Percentiles rank a stretch among this genome's conserved stretches.
These are phyloP conservation scores for Abelmoschus esculentus DNA, from an alignment of 345 rosid species.

Conservation along the genomic window DNA sequence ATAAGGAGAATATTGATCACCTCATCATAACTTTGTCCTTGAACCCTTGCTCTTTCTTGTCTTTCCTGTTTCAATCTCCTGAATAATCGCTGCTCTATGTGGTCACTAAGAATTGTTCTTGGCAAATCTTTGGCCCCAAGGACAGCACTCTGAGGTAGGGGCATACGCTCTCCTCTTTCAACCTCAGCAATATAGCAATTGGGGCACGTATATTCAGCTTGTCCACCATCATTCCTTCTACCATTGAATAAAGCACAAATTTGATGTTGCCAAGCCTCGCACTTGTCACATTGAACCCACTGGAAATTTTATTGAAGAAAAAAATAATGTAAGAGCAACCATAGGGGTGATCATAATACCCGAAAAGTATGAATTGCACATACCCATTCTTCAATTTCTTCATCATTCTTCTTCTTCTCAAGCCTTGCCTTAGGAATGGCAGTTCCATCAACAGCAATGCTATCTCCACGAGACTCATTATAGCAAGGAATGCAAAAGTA, in stretches of 20 bases:
- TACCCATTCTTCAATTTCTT: conserved; percentile 99
- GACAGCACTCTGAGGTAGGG: conserved; percentile 92
- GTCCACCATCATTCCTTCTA: conserved; percentile 97
- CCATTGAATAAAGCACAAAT: conserved; percentile 98
- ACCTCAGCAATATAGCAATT: conserved; percentile 87
- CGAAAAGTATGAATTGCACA: conserved; percentile 10
- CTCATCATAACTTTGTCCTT: conserved; percentile 80
- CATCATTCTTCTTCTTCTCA: conserved; percentile 96
- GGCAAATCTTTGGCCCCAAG: conserved; percentile 99
- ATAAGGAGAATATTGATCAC: conserved; percentile 29
- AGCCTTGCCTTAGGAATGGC: conserved; percentile 60
- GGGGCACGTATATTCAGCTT: conserved; percentile 99
- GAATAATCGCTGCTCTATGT: conserved; percentile 81
- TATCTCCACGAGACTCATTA: conserved; percentile 92
- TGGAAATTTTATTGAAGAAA: conserved; percentile 32
- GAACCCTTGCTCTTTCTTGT: conserved; percentile 71
- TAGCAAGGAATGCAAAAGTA: conserved; percentile 93
- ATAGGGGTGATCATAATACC: conserved; percentile 10
- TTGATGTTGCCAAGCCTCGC: conserved; percentile 99
- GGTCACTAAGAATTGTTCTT: conserved; percentile 87
- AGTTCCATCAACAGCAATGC: conserved; percentile 63
- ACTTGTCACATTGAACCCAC: conserved; percentile 99
- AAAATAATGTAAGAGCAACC: conserved; percentile 10
- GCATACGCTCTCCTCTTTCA: conserved; percentile 83
- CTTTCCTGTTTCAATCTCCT: conserved; percentile 71